Evolutionary conservation across 1,139 yeast species (phyloP), one percentile per base, ranked within the genome.

Genomic region (Komagataea norvegica): DNA sequence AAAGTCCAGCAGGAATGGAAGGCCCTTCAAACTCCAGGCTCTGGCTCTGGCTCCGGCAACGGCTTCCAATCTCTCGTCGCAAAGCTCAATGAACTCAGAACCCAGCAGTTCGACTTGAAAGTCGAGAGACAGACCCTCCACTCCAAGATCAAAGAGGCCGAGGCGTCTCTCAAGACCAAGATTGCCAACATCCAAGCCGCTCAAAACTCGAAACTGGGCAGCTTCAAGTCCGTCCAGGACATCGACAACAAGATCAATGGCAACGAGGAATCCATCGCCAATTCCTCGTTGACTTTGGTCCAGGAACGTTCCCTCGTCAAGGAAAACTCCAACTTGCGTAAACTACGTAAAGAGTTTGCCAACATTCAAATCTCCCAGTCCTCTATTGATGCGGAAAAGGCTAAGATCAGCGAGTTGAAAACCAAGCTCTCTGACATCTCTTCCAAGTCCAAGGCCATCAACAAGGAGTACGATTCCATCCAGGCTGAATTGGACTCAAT

Each of bases 231-330:
- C 37, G 78, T 74, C 47, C 86, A 73, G 33, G 97, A 89, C 51
- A 83, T 89, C 52, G 95, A 88, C 56, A 68, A 70, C 43, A 77
- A 82, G 64, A 76, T 89, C 61, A 62, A 65, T 48, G 68, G 72
- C 57, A 75, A 88, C 55, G 96, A 91, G 60, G 72, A 70, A 34
- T 70, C 74, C 51, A 81, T 91, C 47, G 88, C 85, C 45, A 67
- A 85, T 37, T 98, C 98, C 44, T 68, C 72, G 38, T 70, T 93
- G 61, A 78, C 87, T 56, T 77, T 93, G 57, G 97, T 89, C 38
- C 96, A 91, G 48, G 99, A 93, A 72, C 83, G 88, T 69, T 75
- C 80, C 60, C 67, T 71, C 51, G 78, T 93, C 52, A 84, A 84
- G 66, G 97, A 91, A 65, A 85, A 88, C 72, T 75, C 88, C 40